Evolutionary conservation across 106 monocot species (phyloP), one percentile per base, ranked within the genome.

Genomic region (Dendrobium huoshanense): DNA sequence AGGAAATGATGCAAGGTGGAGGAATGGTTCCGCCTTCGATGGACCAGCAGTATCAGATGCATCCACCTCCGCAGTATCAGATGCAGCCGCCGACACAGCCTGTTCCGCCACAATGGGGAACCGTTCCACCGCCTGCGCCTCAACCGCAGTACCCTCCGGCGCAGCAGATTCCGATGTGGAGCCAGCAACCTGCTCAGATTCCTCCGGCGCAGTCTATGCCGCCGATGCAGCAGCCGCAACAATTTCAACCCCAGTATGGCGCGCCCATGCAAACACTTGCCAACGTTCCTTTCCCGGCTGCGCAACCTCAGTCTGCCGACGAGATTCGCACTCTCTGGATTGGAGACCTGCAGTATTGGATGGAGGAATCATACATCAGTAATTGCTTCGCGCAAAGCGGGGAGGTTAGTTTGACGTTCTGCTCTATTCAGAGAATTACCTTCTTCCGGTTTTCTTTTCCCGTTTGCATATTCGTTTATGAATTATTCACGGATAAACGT

Each of bases 291-390:
- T 8, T 27, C 55, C 79, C 33, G 7, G 58, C 73, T 4, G 58
- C 48, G 56, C 56, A 9, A 4, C 17, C 43, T 0, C 83, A 75
- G 79, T 72, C 84, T 22, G 19, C 80, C 0, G 88, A 90, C 20
- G 94, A 90, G 85, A 84, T 87, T 77, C 83, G 78, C 58, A 88
- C 90, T 16, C 90, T 95, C 7, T 95, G 94, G 94, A 90, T 95
- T 49, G 94, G 92, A 31, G 94, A 95, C 54, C 77, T 95, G 78
- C 94, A 90, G 87, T 87, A 90, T 47, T 95, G 94, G 94, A 95
- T 95, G 94, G 94, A 95, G 24, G 94, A 95, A 85, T 82, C 40
- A 24, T 95, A 92, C 74, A 27, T 95, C 15, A 67, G 81, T 37
- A 73, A 59, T 24, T 95, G 91, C 81, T 95, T 95, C 37, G 77